A percentile compares a stretch with the other conserved stretches of the same genome.
These are phyloP conservation scores for Nakaseomyces glabratus DNA, from an alignment of 1,139 yeast genomes.

Conservation along the genomic window DNA sequence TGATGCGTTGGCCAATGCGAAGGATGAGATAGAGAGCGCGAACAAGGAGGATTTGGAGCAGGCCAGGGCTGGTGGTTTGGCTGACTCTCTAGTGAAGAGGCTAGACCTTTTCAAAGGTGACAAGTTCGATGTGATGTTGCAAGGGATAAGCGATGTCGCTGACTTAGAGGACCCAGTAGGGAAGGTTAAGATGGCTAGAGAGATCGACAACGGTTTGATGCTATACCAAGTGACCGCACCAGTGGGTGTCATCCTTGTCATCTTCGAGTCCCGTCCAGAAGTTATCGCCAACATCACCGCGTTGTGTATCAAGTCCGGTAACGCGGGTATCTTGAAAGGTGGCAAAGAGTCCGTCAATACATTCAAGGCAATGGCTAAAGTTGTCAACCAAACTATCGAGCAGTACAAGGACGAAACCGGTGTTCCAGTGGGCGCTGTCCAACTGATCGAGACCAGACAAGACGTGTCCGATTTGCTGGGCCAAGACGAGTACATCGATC, in stretches of 20 bases:
- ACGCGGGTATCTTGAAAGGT: conserved; percentile 92
- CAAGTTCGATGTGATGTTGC: conserved; percentile 87
- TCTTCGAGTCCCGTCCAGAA: conserved; percentile 95
- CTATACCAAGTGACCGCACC: conserved; percentile 83
- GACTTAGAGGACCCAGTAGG: conserved; percentile 86
- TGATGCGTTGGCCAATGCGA: conserved; percentile 50
- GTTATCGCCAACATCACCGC: conserved; percentile 97
- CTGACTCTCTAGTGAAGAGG: conserved; percentile 68
- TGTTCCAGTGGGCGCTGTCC: conserved; percentile 75
- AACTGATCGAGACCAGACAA: conserved; percentile 77
- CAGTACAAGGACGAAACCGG: conserved; percentile 40
- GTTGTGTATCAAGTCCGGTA: conserved; percentile 88
- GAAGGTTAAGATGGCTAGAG: conserved; percentile 66
- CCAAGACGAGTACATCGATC: conserved; percentile 84
- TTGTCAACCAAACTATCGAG: conserved; percentile 52
- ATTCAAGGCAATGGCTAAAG: conserved; percentile 69
- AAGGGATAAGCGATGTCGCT: conserved; percentile 90
- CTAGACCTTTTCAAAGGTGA: conserved; percentile 73
- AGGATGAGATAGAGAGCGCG: conserved; percentile 57
- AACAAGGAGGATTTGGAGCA: conserved; percentile 65
- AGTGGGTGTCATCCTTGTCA: conserved; percentile 84
- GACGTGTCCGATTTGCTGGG: conserved; percentile 76
- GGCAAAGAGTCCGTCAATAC: conserved; percentile 89
- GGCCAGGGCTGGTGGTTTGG: conserved; percentile 51
- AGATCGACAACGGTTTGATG: conserved; percentile 79